Conservation (phyloP, 225 moss, liverwort and hornwort species). For the Pseudisothecium myosuroides region DNA sequence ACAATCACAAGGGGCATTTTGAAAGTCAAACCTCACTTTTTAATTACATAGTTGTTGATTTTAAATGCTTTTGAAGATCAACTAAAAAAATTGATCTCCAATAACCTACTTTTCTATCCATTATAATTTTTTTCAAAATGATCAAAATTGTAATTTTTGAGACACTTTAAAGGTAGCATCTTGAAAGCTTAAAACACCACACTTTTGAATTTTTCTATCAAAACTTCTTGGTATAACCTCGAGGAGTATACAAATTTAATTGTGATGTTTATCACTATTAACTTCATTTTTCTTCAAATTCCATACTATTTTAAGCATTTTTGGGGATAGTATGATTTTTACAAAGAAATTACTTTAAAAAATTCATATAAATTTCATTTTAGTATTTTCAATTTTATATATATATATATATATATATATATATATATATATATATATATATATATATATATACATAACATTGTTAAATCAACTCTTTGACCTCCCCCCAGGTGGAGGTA, state of each 20-base stretch:
- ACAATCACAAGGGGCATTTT: background rate
- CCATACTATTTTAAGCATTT: background rate
- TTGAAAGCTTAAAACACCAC: background rate
- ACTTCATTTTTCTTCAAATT: background rate
- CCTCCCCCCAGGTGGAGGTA: too few species aligned
- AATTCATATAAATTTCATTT: background rate
- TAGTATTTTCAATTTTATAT: background rate
- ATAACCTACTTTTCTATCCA: background rate
- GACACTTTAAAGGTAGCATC: background rate
- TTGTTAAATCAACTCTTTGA: too few species aligned
- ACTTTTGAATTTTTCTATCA: background rate
- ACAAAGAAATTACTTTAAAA: background rate
- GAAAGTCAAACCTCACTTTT: background rate
- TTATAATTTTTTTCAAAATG: background rate
- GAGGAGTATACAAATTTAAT: accelerated
- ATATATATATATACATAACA: too few species aligned
- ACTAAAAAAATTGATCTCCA: background rate
- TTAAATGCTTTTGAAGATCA: background rate
- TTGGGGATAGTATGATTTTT: background rate
- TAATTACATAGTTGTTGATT: background rate
- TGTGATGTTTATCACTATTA: background rate
- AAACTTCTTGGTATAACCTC: background rate
- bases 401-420: too few species aligned
- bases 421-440: too few species aligned
- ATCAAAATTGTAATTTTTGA: background rate